phyloP scores from a whole-genome alignment of 2,329 filamentous ascomycete species.

The Zasmidium citrigriseum region DNA sequence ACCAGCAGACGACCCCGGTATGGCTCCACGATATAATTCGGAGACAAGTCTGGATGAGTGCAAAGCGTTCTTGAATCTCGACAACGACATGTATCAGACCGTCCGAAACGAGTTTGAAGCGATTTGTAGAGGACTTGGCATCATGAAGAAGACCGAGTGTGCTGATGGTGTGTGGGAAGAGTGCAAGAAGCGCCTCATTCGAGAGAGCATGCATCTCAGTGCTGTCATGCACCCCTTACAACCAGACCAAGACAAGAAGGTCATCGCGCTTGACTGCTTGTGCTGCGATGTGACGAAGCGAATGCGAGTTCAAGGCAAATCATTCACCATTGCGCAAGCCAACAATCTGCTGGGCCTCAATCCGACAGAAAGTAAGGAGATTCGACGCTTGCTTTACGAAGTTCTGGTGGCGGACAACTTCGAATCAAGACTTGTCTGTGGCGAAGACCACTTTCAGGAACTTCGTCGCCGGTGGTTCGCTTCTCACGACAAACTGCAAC shows the following conservation, averaged over 20 bases:
- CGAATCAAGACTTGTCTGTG: conserved; percentile 71
- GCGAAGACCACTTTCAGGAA: conserved; percentile 69
- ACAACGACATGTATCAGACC: conserved; percentile 63
- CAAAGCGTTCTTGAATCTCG: conserved; percentile 67
- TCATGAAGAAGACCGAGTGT: conserved; percentile 75
- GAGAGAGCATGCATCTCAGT: conserved; percentile 65
- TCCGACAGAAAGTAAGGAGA: conserved; percentile 65
- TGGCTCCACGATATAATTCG: conserved; percentile 72
- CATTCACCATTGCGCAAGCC: conserved; percentile 73
- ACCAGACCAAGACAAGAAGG: conserved; percentile 61
- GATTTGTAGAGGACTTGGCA: conserved; percentile 67
- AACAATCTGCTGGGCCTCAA: conserved; percentile 72
- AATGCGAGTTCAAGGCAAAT: conserved; percentile 64
- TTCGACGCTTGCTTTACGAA: conserved; percentile 66
- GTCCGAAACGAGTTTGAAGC: conserved; percentile 67
- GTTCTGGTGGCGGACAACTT: conserved; percentile 67
- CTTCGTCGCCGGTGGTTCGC: conserved; percentile 68
- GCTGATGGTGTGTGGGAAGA: conserved; percentile 73
- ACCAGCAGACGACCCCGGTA: conserved; percentile 65
- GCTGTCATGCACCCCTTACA: conserved; percentile 58
- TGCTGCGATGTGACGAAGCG: conserved; percentile 81
- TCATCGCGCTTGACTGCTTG: conserved; percentile 73
- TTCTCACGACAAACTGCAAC: conserved; percentile 18
- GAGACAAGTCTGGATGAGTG: conserved; percentile 81
- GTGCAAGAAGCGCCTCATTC: conserved; percentile 67